These are phyloP conservation scores for Rhizoctonia solani DNA, from an alignment of 1,284 basidiomycete species.

Conservation along the genomic window DNA sequence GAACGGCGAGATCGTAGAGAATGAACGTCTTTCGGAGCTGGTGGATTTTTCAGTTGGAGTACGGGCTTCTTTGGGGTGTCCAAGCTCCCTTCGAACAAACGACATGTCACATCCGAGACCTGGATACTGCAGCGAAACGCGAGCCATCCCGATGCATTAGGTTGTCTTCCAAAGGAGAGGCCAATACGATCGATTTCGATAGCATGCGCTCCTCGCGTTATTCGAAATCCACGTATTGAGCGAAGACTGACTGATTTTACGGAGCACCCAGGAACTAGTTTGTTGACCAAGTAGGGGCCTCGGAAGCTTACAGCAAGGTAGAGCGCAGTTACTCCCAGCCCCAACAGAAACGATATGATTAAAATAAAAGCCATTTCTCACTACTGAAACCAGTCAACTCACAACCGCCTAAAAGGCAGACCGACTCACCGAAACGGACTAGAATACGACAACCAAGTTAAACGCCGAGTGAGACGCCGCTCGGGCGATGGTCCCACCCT, in stretches of 20 bases:
- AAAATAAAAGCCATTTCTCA: slow-evolving; percentile 6
- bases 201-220: slow-evolving; percentile 57
- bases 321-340: neutral
- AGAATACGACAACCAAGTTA: too few relatives aligned
- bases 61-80: neutral
- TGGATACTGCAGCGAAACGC: slow-evolving; percentile 36
- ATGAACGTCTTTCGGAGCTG: neutral
- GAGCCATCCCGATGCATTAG: slow-evolving; percentile 40
- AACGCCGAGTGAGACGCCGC: too few relatives aligned
- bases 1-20: slow-evolving; percentile 28
- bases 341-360: neutral
- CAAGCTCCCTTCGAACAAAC: neutral
- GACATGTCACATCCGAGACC: slow-evolving; percentile 7
- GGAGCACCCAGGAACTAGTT: slow-evolving; percentile 25
- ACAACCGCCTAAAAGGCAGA: neutral
- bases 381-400: neutral
- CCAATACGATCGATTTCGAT: slow-evolving; percentile 68
- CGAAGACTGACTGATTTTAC: slow-evolving; percentile 59
- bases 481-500: too few relatives aligned
- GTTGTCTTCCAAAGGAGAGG: slow-evolving; percentile 55
- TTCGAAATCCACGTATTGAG: slow-evolving; percentile 73
- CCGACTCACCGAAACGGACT: too few relatives aligned
- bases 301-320: slow-evolving; percentile 14
- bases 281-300: slow-evolving; percentile 25
- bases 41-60: slow-evolving; percentile 2